These are phyloP conservation scores for Pyrenochaeta sp. DNA, from an alignment of 2,329 filamentous ascomycete species.

Conservation along the genomic window DNA sequence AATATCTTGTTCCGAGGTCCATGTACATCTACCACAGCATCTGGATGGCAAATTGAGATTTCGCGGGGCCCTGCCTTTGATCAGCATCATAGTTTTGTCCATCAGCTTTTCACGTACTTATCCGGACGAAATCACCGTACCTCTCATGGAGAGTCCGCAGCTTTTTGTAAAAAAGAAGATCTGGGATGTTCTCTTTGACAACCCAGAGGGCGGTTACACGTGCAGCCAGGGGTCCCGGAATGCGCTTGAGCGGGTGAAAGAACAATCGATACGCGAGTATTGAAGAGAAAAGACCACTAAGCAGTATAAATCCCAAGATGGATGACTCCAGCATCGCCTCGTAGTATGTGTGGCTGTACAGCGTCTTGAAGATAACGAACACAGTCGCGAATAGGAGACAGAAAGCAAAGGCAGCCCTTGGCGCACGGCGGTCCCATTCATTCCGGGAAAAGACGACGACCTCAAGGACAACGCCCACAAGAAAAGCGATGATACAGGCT, in stretches of 20 bases:
- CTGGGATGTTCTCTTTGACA: slow-evolving; percentile 14
- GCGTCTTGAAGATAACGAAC: background rate
- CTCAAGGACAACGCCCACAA: slow-evolving; percentile 7
- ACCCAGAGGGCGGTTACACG: slow-evolving; percentile 23
- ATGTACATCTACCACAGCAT: slow-evolving; percentile 27
- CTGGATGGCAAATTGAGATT: slow-evolving; percentile 27
- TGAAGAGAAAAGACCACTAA: slow-evolving; percentile 8
- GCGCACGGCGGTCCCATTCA: slow-evolving; percentile 15
- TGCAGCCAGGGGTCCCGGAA: slow-evolving; percentile 21
- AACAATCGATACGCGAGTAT: slow-evolving; percentile 16
- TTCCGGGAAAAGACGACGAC: slow-evolving; percentile 7
- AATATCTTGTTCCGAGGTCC: slow-evolving; percentile 20
- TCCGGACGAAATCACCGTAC: slow-evolving; percentile 29
- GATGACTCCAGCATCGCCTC: slow-evolving; percentile 1
- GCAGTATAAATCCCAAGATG: background rate
- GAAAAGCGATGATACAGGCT: background rate
- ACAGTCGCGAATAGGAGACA: background rate
- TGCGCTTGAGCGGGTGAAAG: slow-evolving; percentile 11
- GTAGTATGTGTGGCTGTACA: background rate
- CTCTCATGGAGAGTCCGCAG: slow-evolving; percentile 14
- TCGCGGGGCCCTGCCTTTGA: slow-evolving; percentile 25
- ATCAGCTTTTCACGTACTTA: slow-evolving; percentile 17
- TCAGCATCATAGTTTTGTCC: background rate
- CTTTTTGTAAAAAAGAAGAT: slow-evolving; percentile 19
- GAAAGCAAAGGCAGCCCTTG: background rate